Conservation (phyloP, 139 green algal species). For the Chlorella ohadii region DNA sequence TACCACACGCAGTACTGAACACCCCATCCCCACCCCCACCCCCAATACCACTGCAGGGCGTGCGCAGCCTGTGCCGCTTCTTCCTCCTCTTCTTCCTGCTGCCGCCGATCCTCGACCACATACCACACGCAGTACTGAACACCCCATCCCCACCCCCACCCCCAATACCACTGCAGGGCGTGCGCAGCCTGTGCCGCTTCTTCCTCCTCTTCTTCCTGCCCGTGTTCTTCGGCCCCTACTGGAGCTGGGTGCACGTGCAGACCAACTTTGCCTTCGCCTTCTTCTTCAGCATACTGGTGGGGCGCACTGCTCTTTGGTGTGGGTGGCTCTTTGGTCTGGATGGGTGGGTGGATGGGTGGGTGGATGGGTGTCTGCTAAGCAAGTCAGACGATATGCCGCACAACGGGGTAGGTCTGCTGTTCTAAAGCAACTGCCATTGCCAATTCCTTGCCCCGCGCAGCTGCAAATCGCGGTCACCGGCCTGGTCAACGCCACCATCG, state of each 20-base stretch:
- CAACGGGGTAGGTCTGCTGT: no score
- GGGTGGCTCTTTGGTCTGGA: no score
- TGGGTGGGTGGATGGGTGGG: no score
- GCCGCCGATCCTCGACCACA: no score
- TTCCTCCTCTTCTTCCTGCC: constrained; percentile 63
- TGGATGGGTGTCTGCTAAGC: no score
- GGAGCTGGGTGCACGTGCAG: constrained; percentile 35
- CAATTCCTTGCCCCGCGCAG: not conserved
- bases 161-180: constrained; percentile 28
- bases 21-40: no score
- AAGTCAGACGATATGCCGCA: no score
- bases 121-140: no score
- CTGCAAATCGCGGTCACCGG: constrained; percentile 52
- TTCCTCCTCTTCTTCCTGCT: constrained; percentile 63
- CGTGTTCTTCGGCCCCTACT: constrained; percentile 72
- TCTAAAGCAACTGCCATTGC: not conserved
- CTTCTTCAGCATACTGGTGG: constrained; percentile 53
- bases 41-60: constrained; percentile 27
- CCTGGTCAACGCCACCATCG: constrained; percentile 57
- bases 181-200: constrained; percentile 40
- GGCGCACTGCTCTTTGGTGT: not conserved
- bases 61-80: constrained; percentile 39
- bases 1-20: no score
- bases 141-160: no score
- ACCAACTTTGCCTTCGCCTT: constrained; percentile 58